These are phyloP conservation scores for Hirschfeldia incana DNA, from an alignment of 345 rosid species.

Conservation along the genomic window DNA sequence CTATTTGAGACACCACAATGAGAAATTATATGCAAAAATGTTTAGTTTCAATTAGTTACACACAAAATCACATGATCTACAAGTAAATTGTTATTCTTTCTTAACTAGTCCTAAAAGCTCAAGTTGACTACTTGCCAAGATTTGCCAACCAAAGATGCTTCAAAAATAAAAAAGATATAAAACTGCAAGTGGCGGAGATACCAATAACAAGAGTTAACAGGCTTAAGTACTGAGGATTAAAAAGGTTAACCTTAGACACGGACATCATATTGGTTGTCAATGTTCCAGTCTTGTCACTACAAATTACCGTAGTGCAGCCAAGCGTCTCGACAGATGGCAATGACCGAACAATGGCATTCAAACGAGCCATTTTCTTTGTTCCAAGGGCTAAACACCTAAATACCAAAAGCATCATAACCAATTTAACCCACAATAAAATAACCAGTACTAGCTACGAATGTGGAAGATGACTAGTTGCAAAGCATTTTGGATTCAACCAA, in stretches of 20 bases:
- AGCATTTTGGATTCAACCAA: constrained; percentile 16
- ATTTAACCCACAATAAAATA: constrained; percentile 20
- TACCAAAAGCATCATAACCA: constrained; percentile 16
- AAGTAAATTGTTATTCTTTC: neutral
- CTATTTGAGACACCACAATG: constrained; percentile 9
- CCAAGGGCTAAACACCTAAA: constrained; percentile 98
- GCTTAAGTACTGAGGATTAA: constrained; percentile 14
- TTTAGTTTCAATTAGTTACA: constrained; percentile 1
- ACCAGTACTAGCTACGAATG: constrained; percentile 3
- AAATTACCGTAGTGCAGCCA: constrained; percentile 98
- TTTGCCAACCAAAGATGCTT: constrained; percentile 15
- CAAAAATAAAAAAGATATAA: constrained; percentile 5
- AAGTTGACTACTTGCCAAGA: constrained; percentile 3
- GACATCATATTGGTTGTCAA: constrained; percentile 99
- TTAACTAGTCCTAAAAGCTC: neutral
- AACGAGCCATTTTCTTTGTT: constrained; percentile 97
- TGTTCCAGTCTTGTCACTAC: constrained; percentile 99
- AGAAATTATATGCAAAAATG: constrained; percentile 5
- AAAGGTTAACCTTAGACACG: constrained; percentile 75
- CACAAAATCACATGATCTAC: constrained; percentile 7
- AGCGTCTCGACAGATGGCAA: constrained; percentile 98
- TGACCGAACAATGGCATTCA: constrained; percentile 96
- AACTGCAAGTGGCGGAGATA: constrained; percentile 10
- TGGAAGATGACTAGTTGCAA: constrained; percentile 17
- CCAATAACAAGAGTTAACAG: constrained; percentile 12